Evolutionary conservation across 768 basidiomycete genomes (phyloP).

Genomic region (Psilocybe subaeruginosa): DNA sequence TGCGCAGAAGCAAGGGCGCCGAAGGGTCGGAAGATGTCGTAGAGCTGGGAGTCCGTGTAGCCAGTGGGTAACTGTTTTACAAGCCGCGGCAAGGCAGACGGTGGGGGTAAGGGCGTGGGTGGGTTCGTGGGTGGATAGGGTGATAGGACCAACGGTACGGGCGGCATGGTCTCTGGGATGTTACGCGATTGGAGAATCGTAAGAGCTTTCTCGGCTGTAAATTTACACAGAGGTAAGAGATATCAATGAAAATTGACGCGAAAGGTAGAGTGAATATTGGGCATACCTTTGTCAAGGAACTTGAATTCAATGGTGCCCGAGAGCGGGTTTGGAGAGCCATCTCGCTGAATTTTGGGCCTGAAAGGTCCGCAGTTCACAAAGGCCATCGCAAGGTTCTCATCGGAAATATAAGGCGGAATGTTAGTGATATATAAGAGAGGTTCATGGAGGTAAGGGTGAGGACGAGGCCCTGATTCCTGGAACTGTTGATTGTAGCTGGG

Average conservation of each 20-base stretch:
- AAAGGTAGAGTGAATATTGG: background rate
- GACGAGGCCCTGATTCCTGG: constrained; percentile 45
- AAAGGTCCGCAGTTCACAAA: constrained; percentile 80
- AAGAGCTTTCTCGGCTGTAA: constrained; percentile 84
- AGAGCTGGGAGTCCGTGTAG: constrained; percentile 74
- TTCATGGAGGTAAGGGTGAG: constrained; percentile 86
- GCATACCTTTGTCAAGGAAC: constrained; percentile 73
- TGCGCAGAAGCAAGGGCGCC: constrained; percentile 83
- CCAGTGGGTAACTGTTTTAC: constrained; percentile 81
- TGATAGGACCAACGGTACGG: constrained; percentile 69
- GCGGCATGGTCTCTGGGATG: constrained; percentile 61
- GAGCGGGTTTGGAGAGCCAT: constrained; percentile 51
- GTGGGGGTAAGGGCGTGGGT: constrained; percentile 74
- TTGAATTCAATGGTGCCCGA: constrained; percentile 86
- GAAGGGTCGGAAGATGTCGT: constrained; percentile 82
- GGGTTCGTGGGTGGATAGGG: constrained; percentile 84
- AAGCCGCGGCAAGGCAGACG: constrained; percentile 76
- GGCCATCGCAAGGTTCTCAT: constrained; percentile 75
- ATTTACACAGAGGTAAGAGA: constrained; percentile 11
- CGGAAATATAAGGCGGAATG: constrained; percentile 71
- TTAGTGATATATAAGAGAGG: constrained; percentile 82
- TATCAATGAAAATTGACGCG: constrained; percentile 8
- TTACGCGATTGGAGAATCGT: constrained; percentile 80
- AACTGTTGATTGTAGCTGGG: constrained; percentile 39
- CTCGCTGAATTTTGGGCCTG: constrained; percentile 75